Base-by-base conservation (phyloP, 768 basidiomycete genomes). In the Kwoniella sp. region DNA sequence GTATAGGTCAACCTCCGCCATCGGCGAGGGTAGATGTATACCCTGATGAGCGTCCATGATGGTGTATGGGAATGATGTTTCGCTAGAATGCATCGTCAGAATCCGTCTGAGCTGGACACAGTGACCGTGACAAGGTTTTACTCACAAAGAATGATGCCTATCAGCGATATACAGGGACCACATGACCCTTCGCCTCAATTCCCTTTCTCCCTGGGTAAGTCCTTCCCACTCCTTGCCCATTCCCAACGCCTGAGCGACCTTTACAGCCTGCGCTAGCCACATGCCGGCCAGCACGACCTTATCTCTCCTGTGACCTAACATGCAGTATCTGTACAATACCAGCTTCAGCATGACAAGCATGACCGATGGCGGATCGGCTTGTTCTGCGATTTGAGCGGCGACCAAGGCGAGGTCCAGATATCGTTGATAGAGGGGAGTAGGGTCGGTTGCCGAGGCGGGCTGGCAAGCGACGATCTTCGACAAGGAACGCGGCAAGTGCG, bases 311-410 rank as follows among this genome's bases (percentile, higher is more conserved):
- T 58, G 48, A 45, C 71, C 64, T 9, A 75, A 54, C 30, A 65
- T 59, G 34, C 50, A 68, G 58, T 66, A 75, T 31, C 74, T 58
- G 48, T 70, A 70, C 23, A 71, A 53, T 9, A 68, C 55, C 53
- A 78, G 58, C 54, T 78, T 75, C 61, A 70, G 50, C 67, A 74
- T 71, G 58, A 78, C 74, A 38, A 74, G 65, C 76, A 78, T 78
- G 53, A 72, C 61, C 15, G 64, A 67, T 11, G 74, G 69, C 23
- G 67, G 41, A 56, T 78, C 76, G 2, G 67, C 58, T 47, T 71
- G 61, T 30, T 78, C 76, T 15, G 74, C 73, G 29, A 75, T 54
- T 38, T 72, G 69, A 13, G 69, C 58, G 28, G 72, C 56, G 1
- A 74, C 30, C 15, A 77, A 31, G 11, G 75, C 75, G 25, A 73